These are phyloP conservation scores for Yamadazyma spencermartinsiae DNA, from an alignment of 1,139 yeast genomes.

Conservation along the genomic window DNA sequence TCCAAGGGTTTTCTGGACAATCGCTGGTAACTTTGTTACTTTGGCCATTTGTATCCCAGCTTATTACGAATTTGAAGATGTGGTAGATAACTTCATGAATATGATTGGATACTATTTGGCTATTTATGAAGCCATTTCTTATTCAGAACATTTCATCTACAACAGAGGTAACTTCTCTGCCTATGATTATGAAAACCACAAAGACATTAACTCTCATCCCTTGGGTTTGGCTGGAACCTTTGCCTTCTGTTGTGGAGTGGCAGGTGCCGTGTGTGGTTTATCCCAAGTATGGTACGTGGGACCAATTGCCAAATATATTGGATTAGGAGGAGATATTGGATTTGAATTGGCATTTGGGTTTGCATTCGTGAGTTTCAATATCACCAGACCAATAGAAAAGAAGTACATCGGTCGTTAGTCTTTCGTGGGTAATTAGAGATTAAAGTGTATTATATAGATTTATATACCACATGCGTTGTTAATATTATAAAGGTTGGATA, in stretches of 20 bases:
- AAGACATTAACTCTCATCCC: slow-evolving; percentile 59
- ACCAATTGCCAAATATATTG: slow-evolving; percentile 61
- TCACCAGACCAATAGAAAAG: slow-evolving; percentile 67
- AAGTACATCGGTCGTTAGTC: slow-evolving; percentile 56
- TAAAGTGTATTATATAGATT: no score
- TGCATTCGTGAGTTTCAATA: slow-evolving; percentile 62
- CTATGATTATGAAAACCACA: slow-evolving; percentile 65
- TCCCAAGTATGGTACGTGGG: slow-evolving; percentile 82
- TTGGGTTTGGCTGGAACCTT: slow-evolving; percentile 74
- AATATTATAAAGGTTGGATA: no score
- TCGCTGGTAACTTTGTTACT: slow-evolving; percentile 70
- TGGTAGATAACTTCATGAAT: slow-evolving; percentile 86
- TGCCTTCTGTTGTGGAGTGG: slow-evolving; percentile 81
- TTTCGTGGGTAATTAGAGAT: no score
- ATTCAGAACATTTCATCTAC: slow-evolving; percentile 80
- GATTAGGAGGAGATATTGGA: slow-evolving; percentile 85
- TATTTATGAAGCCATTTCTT: slow-evolving; percentile 69
- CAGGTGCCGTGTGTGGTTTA: slow-evolving; percentile 87
- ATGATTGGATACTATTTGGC: slow-evolving; percentile 89
- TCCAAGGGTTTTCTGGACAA: slow-evolving; percentile 83
- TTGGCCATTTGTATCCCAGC: slow-evolving; percentile 90
- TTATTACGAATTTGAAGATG: slow-evolving; percentile 66
- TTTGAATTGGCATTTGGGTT: slow-evolving; percentile 76
- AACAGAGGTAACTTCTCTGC: slow-evolving; percentile 57
- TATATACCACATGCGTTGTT: no score